Evolutionary conservation across 2,329 filamentous ascomycete genomes (phyloP).

Genomic region (Ophidiomyces ophidiicola): DNA sequence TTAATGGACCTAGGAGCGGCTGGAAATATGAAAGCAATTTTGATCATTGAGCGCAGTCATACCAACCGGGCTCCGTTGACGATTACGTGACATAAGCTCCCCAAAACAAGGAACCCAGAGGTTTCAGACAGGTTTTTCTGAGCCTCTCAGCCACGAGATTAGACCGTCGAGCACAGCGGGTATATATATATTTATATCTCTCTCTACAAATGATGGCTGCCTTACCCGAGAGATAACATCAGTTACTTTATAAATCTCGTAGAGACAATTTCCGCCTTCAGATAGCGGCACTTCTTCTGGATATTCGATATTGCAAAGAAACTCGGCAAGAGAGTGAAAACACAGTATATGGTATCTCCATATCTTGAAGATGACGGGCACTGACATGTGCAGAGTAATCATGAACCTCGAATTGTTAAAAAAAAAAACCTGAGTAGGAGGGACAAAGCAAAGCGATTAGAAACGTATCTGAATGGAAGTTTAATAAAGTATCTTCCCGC

Average conservation of each 20-base stretch:
- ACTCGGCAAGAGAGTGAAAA: neutral
- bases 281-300: neutral
- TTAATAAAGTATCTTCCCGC: slow-evolving; percentile 7
- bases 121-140: no score
- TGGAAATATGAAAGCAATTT: no score
- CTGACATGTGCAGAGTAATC: slow-evolving; percentile 5
- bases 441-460: slow-evolving; percentile 3
- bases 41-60: no score
- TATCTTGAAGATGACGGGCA: slow-evolving; percentile 4
- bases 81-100: no score
- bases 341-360: slow-evolving; percentile 3
- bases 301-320: neutral
- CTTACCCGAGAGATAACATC: slow-evolving; percentile 7
- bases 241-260: slow-evolving; percentile 5
- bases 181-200: neutral
- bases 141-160: no score
- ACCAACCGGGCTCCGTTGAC: no score
- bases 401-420: slow-evolving; percentile 6
- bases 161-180: no score
- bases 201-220: slow-evolving; percentile 1
- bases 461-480: slow-evolving; percentile 6
- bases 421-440: slow-evolving; percentile 2
- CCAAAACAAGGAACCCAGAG: no score
- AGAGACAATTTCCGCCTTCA: neutral
- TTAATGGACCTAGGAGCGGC: no score